Base-by-base conservation (phyloP, 257 asterid genomes). In the Forsythia viridissima region DNA sequence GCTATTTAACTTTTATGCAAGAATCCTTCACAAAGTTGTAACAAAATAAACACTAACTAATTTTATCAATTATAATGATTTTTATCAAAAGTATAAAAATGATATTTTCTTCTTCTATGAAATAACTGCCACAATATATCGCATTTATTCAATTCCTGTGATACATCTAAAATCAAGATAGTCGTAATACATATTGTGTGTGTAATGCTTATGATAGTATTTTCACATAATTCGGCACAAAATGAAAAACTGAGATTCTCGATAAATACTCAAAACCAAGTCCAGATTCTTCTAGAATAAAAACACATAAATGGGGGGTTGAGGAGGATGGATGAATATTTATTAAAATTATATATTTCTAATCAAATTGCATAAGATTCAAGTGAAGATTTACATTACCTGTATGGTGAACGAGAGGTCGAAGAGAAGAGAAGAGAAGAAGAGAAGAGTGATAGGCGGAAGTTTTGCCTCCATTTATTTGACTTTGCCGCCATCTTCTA, bases 401-500 rank as follows among this genome's bases (percentile, higher is more conserved):
- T 24, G 16, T 20, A 63, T 63, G 38, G 70, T n/a, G 37, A 21
- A 63, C 15, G 18, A 2, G 3, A 63, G 16, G 16, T 51, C 16
- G 59, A 51, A 15, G 59, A 4, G 38, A 1, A 4, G n/a, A 39
- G 4, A n/a, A n/a, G n/a, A n/a, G n/a, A n/a, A n/a, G 59, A 51
- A 15, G 59, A 4, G 38, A 1, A 4, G n/a, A 39, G 4, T 16
- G 3, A 11, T 39, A 63, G 70, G n/a, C 39, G 70, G 30, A 63
- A 30, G 70, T 30, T 63, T 63, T 63, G 70, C 39, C 70, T 63
- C 70, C 40, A 30, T 63, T 8, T 16, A 63, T 63, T 63, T 63
- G 39, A 63, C 40, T 63, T 63, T 63, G 70, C 70, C 70, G 70
- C 70, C 70, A 24, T 63, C 4, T 59, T 59, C 67, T 63, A 63